Conservation (phyloP, 2,329 filamentous ascomycete species). For the Botrytis sinoallii region DNA sequence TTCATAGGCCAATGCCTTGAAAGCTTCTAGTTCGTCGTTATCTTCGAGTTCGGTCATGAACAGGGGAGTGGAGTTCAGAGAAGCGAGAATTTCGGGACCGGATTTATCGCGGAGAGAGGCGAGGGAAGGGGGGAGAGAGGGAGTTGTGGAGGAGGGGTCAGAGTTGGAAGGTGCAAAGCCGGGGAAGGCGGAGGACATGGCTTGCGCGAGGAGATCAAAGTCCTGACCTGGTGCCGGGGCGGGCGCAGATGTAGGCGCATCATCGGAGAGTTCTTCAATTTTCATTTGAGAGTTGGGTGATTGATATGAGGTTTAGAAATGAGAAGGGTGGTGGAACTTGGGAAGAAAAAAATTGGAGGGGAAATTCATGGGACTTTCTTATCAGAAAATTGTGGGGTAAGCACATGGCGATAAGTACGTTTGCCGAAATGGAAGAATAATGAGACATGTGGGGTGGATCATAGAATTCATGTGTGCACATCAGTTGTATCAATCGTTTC, state of each 20-base stretch:
- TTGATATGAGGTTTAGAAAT: not conserved
- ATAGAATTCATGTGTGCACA: not conserved
- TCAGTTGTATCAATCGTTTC: not conserved
- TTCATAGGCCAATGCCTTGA: constrained; percentile 89
- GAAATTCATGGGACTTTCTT: constrained; percentile 16
- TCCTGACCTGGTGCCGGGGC: constrained; percentile 8
- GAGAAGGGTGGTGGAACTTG: not conserved
- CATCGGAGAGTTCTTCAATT: constrained; percentile 32
- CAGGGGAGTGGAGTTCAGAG: constrained; percentile 71
- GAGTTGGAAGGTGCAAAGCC: constrained; percentile 20
- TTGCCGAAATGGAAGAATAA: not conserved
- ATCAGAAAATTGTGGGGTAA: constrained; percentile 10
- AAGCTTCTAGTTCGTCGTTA: constrained; percentile 79
- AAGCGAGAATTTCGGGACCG: constrained; percentile 57
- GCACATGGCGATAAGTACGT: constrained; percentile 19
- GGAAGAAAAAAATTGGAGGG: constrained; percentile 21
- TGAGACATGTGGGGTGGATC: not conserved
- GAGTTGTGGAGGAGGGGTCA: constrained; percentile 32
- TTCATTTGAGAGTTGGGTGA: constrained; percentile 28
- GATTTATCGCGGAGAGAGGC: constrained; percentile 54
- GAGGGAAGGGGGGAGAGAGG: constrained; percentile 54
- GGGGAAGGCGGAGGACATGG: constrained; percentile 27
- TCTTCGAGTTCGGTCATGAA: constrained; percentile 96
- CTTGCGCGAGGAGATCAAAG: constrained; percentile 34
- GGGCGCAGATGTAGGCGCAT: constrained; percentile 22